Evolutionary conservation across 306 rosid genomes (phyloP).

Genomic region (Gastrolobium bilobum): DNA sequence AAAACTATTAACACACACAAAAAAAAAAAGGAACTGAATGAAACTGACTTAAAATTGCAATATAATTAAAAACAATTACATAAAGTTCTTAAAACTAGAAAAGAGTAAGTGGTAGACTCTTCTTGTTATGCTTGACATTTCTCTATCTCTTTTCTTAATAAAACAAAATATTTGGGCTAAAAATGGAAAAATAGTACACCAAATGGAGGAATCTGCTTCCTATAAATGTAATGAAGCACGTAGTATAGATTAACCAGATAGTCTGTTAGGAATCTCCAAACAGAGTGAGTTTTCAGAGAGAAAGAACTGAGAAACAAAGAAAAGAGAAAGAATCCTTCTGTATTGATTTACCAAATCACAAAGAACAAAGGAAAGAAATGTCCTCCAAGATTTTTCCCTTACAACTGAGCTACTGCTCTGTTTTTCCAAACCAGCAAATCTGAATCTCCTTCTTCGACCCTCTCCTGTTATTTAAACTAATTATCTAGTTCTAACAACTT

Average conservation of each 20-base stretch:
- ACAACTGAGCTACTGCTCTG: too few relatives aligned
- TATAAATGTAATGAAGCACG: background rate
- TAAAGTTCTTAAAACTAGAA: background rate
- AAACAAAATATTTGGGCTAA: background rate
- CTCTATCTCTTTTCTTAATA: background rate
- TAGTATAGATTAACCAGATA: background rate
- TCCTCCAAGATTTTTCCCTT: too few relatives aligned
- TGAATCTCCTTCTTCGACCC: too few relatives aligned
- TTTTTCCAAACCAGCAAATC: too few relatives aligned
- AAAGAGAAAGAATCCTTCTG: too few relatives aligned
- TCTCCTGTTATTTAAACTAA: too few relatives aligned
- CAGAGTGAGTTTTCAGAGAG: too few relatives aligned
- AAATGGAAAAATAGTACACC: background rate
- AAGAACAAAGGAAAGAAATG: too few relatives aligned
- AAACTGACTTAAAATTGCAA: background rate
- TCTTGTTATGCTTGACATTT: background rate
- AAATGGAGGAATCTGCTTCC: background rate
- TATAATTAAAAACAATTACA: background rate
- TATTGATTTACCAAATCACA: too few relatives aligned
- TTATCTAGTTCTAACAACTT: too few relatives aligned
- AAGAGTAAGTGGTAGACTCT: background rate
- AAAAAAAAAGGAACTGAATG: background rate
- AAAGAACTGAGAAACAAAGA: too few relatives aligned
- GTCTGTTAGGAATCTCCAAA: too few relatives aligned
- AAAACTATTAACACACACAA: background rate